These are phyloP conservation scores for Biscutella auriculata DNA, from an alignment of 441 rosid species.

Conservation along the genomic window DNA sequence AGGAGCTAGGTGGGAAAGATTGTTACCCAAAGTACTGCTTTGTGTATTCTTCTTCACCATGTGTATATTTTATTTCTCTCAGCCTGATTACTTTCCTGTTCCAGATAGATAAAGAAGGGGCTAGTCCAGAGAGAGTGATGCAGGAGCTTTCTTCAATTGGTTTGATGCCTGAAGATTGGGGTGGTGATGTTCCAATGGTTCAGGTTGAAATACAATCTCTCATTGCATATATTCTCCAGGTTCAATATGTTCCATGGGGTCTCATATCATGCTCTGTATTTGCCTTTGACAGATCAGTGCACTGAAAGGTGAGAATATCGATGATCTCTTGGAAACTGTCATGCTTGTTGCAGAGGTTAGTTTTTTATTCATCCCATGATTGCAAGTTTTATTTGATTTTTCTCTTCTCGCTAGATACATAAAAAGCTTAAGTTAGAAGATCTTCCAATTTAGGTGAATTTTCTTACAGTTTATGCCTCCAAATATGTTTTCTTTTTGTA, in stretches of 20 bases:
- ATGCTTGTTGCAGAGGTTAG: constrained; percentile 99
- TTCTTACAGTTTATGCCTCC: not conserved
- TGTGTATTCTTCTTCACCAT: constrained; percentile 14
- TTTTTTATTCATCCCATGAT: constrained; percentile 8
- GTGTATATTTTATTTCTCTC: constrained; percentile 12
- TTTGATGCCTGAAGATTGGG: constrained; percentile 98
- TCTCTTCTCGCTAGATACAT: not conserved
- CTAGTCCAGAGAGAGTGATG: constrained; percentile 91
- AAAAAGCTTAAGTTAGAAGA: constrained; percentile 9
- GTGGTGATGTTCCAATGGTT: constrained; percentile 94
- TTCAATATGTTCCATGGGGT: constrained; percentile 8
- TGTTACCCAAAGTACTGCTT: not conserved
- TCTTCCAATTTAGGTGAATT: not conserved
- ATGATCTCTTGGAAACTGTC: constrained; percentile 82
- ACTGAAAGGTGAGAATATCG: constrained; percentile 72
- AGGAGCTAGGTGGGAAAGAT: not conserved
- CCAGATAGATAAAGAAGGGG: constrained; percentile 96
- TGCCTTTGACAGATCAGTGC: constrained; percentile 76
- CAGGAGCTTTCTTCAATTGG: constrained; percentile 93
- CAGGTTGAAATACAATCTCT: constrained; percentile 39
- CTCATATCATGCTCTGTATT: constrained; percentile 15
- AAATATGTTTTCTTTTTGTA: not conserved
- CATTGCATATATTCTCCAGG: constrained; percentile 13
- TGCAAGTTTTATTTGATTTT: not conserved
- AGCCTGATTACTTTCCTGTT: constrained; percentile 5